Conservation (phyloP, 2,329 filamentous ascomycete genomes). For the Calcarisporium arbuscula region DNA sequence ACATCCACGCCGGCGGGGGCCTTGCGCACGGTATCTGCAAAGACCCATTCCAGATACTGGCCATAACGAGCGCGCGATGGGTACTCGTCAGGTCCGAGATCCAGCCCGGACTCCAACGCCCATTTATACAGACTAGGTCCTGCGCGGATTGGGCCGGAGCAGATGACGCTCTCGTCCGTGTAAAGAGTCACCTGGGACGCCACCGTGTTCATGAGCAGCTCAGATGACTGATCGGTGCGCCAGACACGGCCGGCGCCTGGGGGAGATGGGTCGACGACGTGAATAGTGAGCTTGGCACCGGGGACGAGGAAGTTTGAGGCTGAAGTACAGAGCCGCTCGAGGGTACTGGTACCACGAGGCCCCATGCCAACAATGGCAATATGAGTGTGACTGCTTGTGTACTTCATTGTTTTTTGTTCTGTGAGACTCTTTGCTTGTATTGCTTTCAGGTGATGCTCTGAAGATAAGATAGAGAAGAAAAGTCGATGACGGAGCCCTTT, state of each 20-base stretch:
- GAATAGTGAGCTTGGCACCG: slow-evolving; percentile 1
- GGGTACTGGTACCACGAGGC: slow-evolving; percentile 6
- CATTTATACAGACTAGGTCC: slow-evolving; percentile 7
- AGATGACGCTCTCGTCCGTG: slow-evolving; percentile 5
- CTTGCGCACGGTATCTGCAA: slow-evolving; percentile 2
- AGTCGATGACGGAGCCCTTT: no score
- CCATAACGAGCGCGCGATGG: slow-evolving; percentile 6
- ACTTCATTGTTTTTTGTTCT: no score
- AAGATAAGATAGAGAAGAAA: no score
- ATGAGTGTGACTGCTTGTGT: no score
- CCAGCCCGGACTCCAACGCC: neutral
- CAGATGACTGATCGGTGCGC: slow-evolving; percentile 6
- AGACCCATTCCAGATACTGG: slow-evolving; percentile 6
- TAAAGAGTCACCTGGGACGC: slow-evolving; percentile 7
- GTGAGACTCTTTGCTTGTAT: no score
- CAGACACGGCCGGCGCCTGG: slow-evolving; percentile 5
- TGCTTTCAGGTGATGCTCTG: no score
- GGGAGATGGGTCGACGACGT: slow-evolving; percentile 4
- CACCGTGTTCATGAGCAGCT: slow-evolving; percentile 8
- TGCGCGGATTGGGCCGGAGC: slow-evolving; percentile 4
- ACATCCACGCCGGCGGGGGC: slow-evolving; percentile 3
- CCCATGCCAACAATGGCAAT: slow-evolving; percentile 7
- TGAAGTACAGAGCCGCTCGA: slow-evolving; percentile 6
- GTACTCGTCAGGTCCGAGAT: slow-evolving; percentile 7
- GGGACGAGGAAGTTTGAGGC: neutral